Evolutionary conservation across 768 basidiomycete genomes (phyloP), one percentile per base, ranked within the genome.

Genomic region (Rhizopogon vulgaris): DNA sequence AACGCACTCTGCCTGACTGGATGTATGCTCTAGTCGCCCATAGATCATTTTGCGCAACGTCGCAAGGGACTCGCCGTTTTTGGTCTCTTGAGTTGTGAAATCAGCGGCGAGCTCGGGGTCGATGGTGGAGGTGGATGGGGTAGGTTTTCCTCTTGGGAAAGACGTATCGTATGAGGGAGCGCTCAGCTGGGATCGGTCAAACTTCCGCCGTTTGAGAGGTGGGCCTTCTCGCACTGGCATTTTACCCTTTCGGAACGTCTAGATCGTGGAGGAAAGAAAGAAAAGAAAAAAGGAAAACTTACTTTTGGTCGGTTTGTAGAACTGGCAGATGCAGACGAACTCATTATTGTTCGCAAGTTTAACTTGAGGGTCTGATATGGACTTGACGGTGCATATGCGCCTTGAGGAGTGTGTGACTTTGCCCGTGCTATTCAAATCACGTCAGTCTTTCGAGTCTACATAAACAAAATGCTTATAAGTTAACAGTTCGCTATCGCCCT

Each of bases 1-100:
- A 22, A 64, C 80, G 66, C 63, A 83, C 83, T 64, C 61, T 52
- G 69, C 60, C 52, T 80, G 79, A 14, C 64, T 61, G 1, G 70
- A 61, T 1, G 67, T 64, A 56, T 76, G 70, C 12, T 71, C 67
- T 2, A 74, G 45, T 39, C 75, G 59, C 24, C 81, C 84, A 5
- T 71, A 61, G 3, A 83, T 72, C 81, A 85, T 83, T 47, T 66
- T 70, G 41, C 77, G 75, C 24, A 86, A 63, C 2, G 57, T 55
- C 12, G 68, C 56, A 15, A 78, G 38, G 14, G 78, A 78, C 62
- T 82, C 79, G 28, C 77, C 77, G 48, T 75, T 78, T 60, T 74
- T 73, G 5, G 60, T 38, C 46, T 70, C 71, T 28, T 58, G 28
- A 28, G 56, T 53, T 18, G 64, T 52, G 43, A 57, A 49, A 51